Percentiles rank a stretch among this genome's conserved stretches.
Conservation (phyloP, 2,329 filamentous ascomycete species). For the Diaporthe nobilis region DNA sequence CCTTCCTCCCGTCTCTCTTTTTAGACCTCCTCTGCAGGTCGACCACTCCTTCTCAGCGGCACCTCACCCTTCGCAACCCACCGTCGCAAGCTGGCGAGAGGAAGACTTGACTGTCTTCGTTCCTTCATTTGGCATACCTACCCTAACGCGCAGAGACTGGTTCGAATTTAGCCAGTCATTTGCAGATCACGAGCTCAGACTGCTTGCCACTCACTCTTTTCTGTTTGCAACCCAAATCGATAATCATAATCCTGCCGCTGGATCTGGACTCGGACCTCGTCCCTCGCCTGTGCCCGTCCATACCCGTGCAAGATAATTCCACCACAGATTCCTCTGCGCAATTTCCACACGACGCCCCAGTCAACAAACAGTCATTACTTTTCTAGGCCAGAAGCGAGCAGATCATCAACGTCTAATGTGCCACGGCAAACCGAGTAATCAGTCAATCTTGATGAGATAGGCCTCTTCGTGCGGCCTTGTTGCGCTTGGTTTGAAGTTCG, state of each 20-base stretch:
- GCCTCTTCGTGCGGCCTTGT: conserved; percentile 8
- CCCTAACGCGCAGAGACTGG: background rate
- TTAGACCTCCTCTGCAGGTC: conserved; percentile 32
- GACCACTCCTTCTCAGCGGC: conserved; percentile 33
- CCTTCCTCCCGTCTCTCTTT: conserved; percentile 41
- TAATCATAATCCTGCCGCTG: conserved; percentile 24
- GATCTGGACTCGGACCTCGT: background rate
- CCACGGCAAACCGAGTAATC: background rate
- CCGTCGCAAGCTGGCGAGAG: conserved; percentile 33
- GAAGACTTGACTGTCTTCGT: conserved; percentile 36
- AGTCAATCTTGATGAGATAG: conserved; percentile 18
- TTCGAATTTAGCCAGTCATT: background rate
- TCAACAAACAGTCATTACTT: conserved; percentile 16
- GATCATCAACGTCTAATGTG: conserved; percentile 27
- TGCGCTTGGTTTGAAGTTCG: conserved; percentile 5
- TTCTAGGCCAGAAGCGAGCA: conserved; percentile 8
- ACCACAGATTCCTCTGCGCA: conserved; percentile 10
- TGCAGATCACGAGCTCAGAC: conserved; percentile 25
- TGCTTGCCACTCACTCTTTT: conserved; percentile 28
- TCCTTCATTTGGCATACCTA: conserved; percentile 38
- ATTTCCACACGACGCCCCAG: conserved; percentile 7
- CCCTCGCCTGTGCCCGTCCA: background rate
- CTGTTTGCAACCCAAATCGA: background rate
- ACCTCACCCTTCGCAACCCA: conserved; percentile 10
- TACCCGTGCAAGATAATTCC: background rate